Evolutionary conservation across 2,329 filamentous ascomycete species (phyloP), one percentile per base, ranked within the genome.

Genomic region (Neofusicoccum ribis): DNA sequence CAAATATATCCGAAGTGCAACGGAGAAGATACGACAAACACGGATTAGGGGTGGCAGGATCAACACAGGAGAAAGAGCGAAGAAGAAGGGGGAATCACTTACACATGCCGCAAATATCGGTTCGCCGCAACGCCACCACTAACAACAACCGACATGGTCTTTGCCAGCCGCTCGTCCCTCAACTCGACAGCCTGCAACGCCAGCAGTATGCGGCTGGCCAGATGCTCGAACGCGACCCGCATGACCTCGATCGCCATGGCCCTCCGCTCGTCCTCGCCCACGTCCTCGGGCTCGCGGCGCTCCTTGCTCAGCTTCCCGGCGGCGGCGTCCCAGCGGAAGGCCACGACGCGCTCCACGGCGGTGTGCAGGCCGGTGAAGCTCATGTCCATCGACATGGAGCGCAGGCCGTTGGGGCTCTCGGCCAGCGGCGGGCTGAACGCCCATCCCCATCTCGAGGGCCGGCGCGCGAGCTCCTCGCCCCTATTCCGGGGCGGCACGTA

Each of bases 81-180:
- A n/a, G 34, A 46, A 47, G 46, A 41, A 20, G 39, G 39, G 39
- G 17, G 14, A 27, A 11, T 20, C 17, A 54, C 72, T 66, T 68
- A 73, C 61, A 98, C 84, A 71, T 88, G 85, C 75, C 89, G 86
- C 47, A 99, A 81, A 75, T 90, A 97, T 59, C 79, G 78, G 77
- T 97, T 98, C 60, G 91, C 89, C 7, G 94, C 95, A 6, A 99
- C 95, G 27, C 95, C 95, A 36, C 95, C 95, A 44, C 92, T 91
- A 3, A 98, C 84, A 9, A 98, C 92, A 4, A 98, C 80, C 0
- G 89, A 31, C 41, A 64, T 56, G 39, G 31, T 49, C 44, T 56
- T 89, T 8, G 79, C 77, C 7, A 88, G 44, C 17, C 34, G 54
- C 34, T 49, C 43, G 37, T 64, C 47, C 14, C 39, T 31, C 43